Base-by-base conservation (phyloP, 208 protist species). In the Trypanosoma vivax region DNA sequence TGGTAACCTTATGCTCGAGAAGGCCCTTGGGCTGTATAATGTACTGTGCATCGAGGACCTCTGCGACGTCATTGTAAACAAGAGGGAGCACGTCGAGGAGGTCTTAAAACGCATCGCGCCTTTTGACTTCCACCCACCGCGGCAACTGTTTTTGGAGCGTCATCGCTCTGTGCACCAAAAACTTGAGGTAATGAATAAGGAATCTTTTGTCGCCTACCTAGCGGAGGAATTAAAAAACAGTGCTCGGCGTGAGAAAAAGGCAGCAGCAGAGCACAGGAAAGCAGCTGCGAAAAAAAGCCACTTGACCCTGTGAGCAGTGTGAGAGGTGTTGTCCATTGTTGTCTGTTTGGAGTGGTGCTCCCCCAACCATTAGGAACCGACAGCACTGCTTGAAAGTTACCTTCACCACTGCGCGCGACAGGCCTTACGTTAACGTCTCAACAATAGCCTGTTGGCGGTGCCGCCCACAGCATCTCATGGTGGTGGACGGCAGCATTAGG, bases 11-110 rank as follows among this genome's bases (percentile, higher is more conserved):
- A 50, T 92, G 73, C 70, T 95, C 3, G 84, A 95, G 70, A 64
- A 91, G 73, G 71, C 79, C 10, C 68, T 95, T 1, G 88, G 84
- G 1, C 58, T 83, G 63, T 90, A 80, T 64, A 87, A 88, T 48
- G 65, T 95, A 3, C 65, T 95, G 18, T 95, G 84, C 63, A 83
- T 95, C 24, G 88, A 95, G 60, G 88, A 95, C 28, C 69, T 95
- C 11, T 83, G 85, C 14, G 81, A 90, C 33, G 70, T 65, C 13
- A 89, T 95, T 31, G 65, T 68, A 5, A 70, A 62, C 5, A 72
- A 73, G 18, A 48, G 62, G 2, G 79, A 88, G 45, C 70, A 88
- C 43, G 73, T 90, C 11, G 72, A 89, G 51, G 71, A 72, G 46
- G 65, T 90, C 3, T 67, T 92, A 21, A 43, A 62, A 5, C 75